phyloP scores from a whole-genome alignment of 345 rosid species.

The Aegle marmelos region DNA sequence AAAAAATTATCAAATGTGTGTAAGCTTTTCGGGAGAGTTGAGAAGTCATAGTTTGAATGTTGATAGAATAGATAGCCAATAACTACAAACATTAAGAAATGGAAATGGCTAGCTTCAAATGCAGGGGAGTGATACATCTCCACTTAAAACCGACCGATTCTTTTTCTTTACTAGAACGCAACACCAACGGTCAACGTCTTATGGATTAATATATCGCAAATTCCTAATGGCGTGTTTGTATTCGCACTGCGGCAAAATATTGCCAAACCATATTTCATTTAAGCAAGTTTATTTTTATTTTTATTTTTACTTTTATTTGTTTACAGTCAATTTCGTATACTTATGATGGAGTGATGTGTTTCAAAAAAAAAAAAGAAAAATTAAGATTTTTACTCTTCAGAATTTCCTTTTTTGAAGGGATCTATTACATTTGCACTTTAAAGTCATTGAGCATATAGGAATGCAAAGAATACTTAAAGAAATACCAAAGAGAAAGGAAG shows the following conservation, averaged over 20 bases:
- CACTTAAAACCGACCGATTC: background rate
- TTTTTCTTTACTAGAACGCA: conserved; percentile 12
- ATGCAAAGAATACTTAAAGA: no score
- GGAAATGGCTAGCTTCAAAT: background rate
- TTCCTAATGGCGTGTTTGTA: background rate
- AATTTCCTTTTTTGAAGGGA: no score
- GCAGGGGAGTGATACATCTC: background rate
- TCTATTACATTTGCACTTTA: no score
- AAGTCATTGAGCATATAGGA: no score
- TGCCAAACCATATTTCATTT: no score
- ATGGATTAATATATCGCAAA: background rate
- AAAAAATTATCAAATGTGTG: background rate
- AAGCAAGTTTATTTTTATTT: no score
- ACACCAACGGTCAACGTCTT: background rate
- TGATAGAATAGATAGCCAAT: background rate
- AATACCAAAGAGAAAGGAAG: no score
- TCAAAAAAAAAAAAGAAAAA: no score
- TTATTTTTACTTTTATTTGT: no score
- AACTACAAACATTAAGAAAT: background rate
- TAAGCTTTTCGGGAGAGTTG: conserved; percentile 17
- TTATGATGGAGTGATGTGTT: no score
- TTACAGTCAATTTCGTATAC: no score
- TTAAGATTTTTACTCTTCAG: no score
- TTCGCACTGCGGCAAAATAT: background rate
- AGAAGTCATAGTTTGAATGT: conserved; percentile 14